Evolutionary conservation across 73 alveolate species (phyloP), one percentile per base, ranked within the genome.

Genomic region (Stentor coeruleus): DNA sequence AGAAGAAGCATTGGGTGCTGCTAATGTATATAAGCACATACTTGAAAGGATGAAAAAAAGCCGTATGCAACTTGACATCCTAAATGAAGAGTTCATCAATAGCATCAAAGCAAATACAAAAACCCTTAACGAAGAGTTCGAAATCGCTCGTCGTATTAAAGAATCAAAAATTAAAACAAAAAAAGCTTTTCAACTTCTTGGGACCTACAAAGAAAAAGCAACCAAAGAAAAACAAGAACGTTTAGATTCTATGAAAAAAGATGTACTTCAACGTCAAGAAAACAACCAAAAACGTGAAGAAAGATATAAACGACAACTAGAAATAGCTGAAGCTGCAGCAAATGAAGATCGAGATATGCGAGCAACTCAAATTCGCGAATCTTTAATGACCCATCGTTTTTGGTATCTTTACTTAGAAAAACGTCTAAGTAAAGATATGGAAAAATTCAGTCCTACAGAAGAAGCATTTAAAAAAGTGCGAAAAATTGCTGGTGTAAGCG

Each of bases 311-410:
- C 38, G 82, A 35, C 82, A 74, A 35, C 20, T 31, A 60, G 82
- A 74, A 14, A 74, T 74, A 1, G 82, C 82, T n/a, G 82, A 74
- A 35, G 82, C 82, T 37, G 82, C 82, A 0, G 82, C 82, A 0
- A 74, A 74, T 3, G 82, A 74, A 35, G 42, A 74, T 35, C 35
- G 42, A 35, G 55, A n/a, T 35, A 11, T 40, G 14, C 35, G 39
- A 2, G 82, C 38, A 1, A 74, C 39, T 4, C 14, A 15, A 35
- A 14, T 30, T 15, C 35, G 73, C 35, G 82, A 74, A 35, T 26
- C 31, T 0, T 35, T 74, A 15, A 28, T 74, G 55, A 40, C 39
- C 3, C 73, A 74, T 31, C 35, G 39, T 58, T 30, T 74, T 28
- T 74, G 82, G 55, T 37, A 74, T 35, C 33, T 37, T 15, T 74